Percentiles rank a stretch among this genome's conserved stretches.
Conservation (phyloP, 306 rosid species). For the Rosa lucieae region DNA sequence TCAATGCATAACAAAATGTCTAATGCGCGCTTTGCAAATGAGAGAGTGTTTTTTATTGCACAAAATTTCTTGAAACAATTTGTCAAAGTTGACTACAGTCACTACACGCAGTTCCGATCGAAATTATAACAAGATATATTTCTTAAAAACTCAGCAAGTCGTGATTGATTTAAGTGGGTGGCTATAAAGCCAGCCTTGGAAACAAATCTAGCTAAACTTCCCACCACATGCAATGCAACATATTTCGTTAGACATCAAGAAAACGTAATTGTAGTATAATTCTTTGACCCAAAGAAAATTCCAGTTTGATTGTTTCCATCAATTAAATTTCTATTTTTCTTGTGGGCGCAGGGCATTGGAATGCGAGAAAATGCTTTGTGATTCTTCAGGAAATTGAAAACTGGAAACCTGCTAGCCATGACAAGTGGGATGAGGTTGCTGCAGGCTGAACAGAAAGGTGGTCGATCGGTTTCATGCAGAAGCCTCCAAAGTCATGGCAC, state of each 20-base stretch:
- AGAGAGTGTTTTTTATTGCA: too few relatives aligned
- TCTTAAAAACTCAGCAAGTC: too few relatives aligned
- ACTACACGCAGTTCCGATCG: too few relatives aligned
- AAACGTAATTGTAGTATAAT: too few relatives aligned
- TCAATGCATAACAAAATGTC: too few relatives aligned
- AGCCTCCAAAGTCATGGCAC: not conserved
- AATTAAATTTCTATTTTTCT: too few relatives aligned
- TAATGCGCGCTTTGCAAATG: too few relatives aligned
- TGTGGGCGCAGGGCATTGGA: not conserved
- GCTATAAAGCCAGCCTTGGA: not conserved
- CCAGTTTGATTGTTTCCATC: not conserved
- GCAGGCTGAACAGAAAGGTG: not conserved
- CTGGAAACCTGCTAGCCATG: not conserved
- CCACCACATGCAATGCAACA: not conserved
- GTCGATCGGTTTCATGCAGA: constrained; percentile 5
- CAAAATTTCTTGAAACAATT: too few relatives aligned
- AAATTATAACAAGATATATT: too few relatives aligned
- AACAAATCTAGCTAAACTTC: not conserved
- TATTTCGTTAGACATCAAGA: too few relatives aligned
- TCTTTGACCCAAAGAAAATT: not conserved
- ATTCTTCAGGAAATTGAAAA: not conserved
- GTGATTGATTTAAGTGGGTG: not conserved
- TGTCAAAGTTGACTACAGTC: too few relatives aligned
- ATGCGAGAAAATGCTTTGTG: not conserved
- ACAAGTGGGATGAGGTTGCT: not conserved